Percentiles rank a stretch among this genome's conserved stretches.
Evolutionary conservation across 2,329 filamentous ascomycete species (phyloP).

Genomic region (Acrocalymma vagum): DNA sequence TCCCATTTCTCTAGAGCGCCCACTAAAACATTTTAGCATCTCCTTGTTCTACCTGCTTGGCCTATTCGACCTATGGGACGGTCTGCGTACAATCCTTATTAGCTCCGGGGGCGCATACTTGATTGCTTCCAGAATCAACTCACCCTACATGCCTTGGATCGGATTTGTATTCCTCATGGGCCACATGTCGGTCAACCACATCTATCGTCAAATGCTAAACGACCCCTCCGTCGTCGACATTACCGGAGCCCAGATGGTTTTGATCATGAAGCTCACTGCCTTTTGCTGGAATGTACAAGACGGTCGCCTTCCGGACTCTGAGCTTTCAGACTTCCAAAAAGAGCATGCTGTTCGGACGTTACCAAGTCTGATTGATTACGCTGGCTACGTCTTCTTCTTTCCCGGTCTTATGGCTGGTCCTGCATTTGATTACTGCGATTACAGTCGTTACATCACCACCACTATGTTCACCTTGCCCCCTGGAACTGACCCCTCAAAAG

Average conservation of each 20-base stretch:
- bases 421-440: constrained; percentile 94
- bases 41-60: constrained; percentile 92
- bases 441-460: constrained; percentile 89
- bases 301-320: constrained; percentile 78
- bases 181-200: constrained; percentile 91
- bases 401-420: constrained; percentile 89
- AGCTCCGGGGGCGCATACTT: constrained; percentile 81
- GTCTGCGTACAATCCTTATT: constrained; percentile 79
- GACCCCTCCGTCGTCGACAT: constrained; percentile 79
- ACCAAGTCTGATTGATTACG: constrained; percentile 80
- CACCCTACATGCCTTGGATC: constrained; percentile 97
- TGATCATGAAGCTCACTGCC: constrained; percentile 95
- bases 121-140: constrained; percentile 84
- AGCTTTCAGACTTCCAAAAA: constrained; percentile 87
- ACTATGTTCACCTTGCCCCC: constrained; percentile 90
- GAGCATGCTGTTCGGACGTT: constrained; percentile 79
- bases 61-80: constrained; percentile 90
- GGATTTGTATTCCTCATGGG: constrained; percentile 94
- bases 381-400: constrained; percentile 94
- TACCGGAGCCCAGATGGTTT: constrained; percentile 93
- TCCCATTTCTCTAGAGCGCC: neutral
- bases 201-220: constrained; percentile 77
- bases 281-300: constrained; percentile 99
- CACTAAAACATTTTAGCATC: constrained; percentile 58
- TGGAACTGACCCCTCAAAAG: constrained; percentile 83